Conservation (phyloP, 192 early-diverging fungal genomes). For the Backusella morwellensis region DNA sequence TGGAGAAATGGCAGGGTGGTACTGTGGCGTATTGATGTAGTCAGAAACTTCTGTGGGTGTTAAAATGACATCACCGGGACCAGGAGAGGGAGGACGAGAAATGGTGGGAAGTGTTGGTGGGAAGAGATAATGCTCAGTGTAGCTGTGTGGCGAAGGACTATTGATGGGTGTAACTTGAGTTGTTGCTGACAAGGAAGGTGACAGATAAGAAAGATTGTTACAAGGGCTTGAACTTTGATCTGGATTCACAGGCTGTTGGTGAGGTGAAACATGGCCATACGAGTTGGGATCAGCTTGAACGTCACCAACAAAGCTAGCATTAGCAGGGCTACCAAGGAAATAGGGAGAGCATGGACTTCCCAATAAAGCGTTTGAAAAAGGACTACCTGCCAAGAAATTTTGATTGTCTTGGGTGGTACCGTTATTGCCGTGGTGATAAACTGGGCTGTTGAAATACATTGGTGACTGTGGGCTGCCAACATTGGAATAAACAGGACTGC, state of each 20-base stretch:
- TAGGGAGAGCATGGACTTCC: background rate
- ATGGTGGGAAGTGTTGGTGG: background rate
- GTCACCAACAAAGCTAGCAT: background rate
- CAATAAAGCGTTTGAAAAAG: background rate
- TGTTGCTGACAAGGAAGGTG: constrained; percentile 1
- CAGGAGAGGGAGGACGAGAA: constrained; percentile 6
- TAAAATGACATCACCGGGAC: constrained; percentile 10
- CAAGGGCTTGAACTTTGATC: background rate
- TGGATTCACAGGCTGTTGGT: background rate
- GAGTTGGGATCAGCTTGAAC: background rate
- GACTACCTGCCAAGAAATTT: constrained; percentile 2
- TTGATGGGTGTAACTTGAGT: constrained; percentile 11
- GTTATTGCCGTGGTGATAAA: background rate
- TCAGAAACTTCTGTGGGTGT: background rate
- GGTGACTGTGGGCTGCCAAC: constrained; percentile 4
- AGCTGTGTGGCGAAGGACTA: constrained; percentile 6
- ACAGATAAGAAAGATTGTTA: background rate
- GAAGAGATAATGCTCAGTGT: constrained; percentile 2
- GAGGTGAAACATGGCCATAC: background rate
- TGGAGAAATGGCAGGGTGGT: constrained; percentile 1
- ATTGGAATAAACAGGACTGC: background rate
- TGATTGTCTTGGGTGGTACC: background rate
- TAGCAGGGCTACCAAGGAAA: constrained; percentile 7
- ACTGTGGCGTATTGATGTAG: background rate
- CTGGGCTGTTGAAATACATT: background rate